A percentile compares a stretch with the other conserved stretches of the same genome.
These are phyloP conservation scores for Aspergillus glaucus DNA, from an alignment of 2,329 filamentous ascomycete species.

Conservation along the genomic window DNA sequence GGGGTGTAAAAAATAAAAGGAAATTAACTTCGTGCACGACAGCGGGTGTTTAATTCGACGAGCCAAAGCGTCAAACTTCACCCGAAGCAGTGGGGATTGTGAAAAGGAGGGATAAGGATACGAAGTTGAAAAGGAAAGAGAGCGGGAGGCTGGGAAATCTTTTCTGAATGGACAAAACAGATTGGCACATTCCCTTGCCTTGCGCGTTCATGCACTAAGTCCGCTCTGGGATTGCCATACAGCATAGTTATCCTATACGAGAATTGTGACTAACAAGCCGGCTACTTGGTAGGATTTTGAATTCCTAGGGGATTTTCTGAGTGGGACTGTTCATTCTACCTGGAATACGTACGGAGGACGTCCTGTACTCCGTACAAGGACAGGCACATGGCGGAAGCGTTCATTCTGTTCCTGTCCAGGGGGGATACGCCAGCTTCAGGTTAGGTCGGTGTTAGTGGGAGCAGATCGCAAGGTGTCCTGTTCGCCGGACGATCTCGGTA, in stretches of 20 bases:
- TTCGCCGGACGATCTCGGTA: not conserved
- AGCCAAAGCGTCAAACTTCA: not conserved
- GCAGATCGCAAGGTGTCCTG: not conserved
- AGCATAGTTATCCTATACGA: not conserved
- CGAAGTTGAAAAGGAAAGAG: not conserved
- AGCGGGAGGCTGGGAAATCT: not conserved
- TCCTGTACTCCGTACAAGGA: not conserved
- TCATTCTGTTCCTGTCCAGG: not conserved
- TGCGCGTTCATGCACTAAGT: not conserved
- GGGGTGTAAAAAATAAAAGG: not conserved
- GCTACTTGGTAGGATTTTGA: not conserved
- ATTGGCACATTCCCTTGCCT: not conserved
- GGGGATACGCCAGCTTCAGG: not conserved
- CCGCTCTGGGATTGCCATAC: not conserved
- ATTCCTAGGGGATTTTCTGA: not conserved
- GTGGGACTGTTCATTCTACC: not conserved
- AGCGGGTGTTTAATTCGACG: not conserved
- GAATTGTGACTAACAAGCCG: not conserved
- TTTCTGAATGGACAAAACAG: not conserved
- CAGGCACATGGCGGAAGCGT: not conserved
- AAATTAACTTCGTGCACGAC: not conserved
- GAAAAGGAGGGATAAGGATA: not conserved
- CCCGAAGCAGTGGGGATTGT: not conserved
- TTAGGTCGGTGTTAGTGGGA: not conserved
- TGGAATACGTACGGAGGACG: not conserved